Percentiles rank a stretch among this genome's conserved stretches.
These are phyloP conservation scores for Solanum chiquidenum DNA, from an alignment of 257 asterid genomes.

Conservation along the genomic window DNA sequence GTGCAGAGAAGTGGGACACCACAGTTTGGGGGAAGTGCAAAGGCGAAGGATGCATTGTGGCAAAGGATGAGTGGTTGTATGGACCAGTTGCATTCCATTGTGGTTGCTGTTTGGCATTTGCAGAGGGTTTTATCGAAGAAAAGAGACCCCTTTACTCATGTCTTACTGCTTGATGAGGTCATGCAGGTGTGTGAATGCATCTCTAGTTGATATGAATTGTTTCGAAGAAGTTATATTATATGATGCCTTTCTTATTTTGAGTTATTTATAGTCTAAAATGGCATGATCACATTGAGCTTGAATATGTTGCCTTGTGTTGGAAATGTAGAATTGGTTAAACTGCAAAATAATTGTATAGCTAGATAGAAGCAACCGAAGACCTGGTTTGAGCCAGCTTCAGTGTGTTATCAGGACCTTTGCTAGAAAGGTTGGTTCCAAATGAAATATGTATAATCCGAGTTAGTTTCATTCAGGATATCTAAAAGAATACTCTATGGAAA, in stretches of 20 bases:
- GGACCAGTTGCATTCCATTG: constrained; percentile 77
- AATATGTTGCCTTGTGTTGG: neutral
- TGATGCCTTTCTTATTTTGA: neutral
- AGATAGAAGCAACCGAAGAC: neutral
- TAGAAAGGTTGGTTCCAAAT: neutral
- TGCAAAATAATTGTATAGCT: neutral
- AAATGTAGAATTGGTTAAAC: neutral
- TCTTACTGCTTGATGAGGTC: constrained; percentile 83
- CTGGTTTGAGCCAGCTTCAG: neutral
- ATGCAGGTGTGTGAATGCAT: constrained; percentile 43
- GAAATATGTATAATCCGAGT: neutral
- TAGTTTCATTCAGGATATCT: neutral
- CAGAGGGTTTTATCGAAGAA: constrained; percentile 97
- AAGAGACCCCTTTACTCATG: constrained; percentile 94
- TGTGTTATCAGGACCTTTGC: neutral
- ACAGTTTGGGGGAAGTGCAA: constrained; percentile 72
- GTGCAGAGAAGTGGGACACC: constrained; percentile 93
- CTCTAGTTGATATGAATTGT: neutral
- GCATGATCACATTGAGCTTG: neutral
- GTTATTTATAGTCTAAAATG: neutral
- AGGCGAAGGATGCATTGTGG: constrained; percentile 95
- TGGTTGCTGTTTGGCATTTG: constrained; percentile 94
- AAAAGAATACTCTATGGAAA: neutral
- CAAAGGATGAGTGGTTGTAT: constrained; percentile 80
- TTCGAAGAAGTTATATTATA: neutral